These are phyloP conservation scores for Neonectria punicea DNA, from an alignment of 2,329 filamentous ascomycete species.

Conservation along the genomic window DNA sequence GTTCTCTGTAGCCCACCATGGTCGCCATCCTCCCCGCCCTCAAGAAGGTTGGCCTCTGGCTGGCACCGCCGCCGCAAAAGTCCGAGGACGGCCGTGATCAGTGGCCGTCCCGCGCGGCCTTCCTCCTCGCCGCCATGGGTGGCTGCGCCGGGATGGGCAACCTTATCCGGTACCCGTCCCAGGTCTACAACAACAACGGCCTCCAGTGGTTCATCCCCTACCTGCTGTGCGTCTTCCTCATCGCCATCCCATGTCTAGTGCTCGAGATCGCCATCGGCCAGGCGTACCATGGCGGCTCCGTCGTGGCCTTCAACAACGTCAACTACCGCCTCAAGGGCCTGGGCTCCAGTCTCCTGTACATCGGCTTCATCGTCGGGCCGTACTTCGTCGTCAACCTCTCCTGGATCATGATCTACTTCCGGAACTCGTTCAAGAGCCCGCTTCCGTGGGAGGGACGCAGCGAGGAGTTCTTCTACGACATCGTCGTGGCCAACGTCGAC, in stretches of 20 bases:
- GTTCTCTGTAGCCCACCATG: conserved; percentile 25
- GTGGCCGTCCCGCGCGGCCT: conserved; percentile 65
- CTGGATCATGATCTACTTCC: conserved; percentile 56
- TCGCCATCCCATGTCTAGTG: conserved; percentile 66
- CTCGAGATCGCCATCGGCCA: conserved; percentile 77
- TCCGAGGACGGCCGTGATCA: conserved; percentile 59
- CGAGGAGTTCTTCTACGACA: conserved; percentile 62
- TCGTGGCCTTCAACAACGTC: conserved; percentile 65
- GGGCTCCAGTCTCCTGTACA: conserved; percentile 62
- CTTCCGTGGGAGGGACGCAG: conserved; percentile 63
- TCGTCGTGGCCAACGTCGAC: conserved; percentile 60
- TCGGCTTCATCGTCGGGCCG: conserved; percentile 65
- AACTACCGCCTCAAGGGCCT: conserved; percentile 63
- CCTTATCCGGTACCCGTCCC: conserved; percentile 66
- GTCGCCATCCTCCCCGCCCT: conserved; percentile 35
- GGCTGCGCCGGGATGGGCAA: conserved; percentile 69
- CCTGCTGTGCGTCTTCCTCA: conserved; percentile 62
- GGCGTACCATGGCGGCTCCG: conserved; percentile 65
- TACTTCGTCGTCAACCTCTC: conserved; percentile 67
- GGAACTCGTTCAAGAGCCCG: conserved; percentile 64
- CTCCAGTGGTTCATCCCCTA: conserved; percentile 71
- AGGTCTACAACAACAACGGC: conserved; percentile 69
- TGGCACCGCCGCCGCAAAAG: conserved; percentile 51
- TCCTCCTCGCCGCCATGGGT: conserved; percentile 68
- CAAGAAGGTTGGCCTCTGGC: conserved; percentile 45